These are phyloP conservation scores for Remersonia thermophila DNA, from an alignment of 2,329 filamentous ascomycete species.

Conservation along the genomic window DNA sequence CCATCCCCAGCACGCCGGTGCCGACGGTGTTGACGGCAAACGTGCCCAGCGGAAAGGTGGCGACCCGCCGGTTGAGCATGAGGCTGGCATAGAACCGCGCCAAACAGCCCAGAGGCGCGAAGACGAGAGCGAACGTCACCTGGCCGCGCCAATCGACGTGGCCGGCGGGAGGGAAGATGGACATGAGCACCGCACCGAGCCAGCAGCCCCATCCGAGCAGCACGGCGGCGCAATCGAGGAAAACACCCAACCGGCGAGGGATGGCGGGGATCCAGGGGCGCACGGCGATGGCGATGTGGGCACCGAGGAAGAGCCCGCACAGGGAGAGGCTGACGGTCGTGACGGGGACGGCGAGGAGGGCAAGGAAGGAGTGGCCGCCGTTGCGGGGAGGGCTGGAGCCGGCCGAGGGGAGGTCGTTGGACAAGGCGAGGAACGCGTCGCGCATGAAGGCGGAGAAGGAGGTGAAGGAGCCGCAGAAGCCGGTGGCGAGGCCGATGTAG, in stretches of 20 bases:
- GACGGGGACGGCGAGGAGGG: slow-evolving; percentile 63
- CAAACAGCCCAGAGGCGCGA: slow-evolving; percentile 71
- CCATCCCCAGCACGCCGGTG: slow-evolving; percentile 60
- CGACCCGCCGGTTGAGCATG: slow-evolving; percentile 52
- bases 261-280: slow-evolving; percentile 48
- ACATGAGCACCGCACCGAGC: slow-evolving; percentile 63
- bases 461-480: slow-evolving; percentile 64
- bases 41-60: slow-evolving; percentile 72
- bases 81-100: slow-evolving; percentile 61
- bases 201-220: slow-evolving; percentile 62
- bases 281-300: slow-evolving; percentile 57
- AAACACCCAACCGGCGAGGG: slow-evolving; percentile 41
- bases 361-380: slow-evolving; percentile 72
- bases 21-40: slow-evolving; percentile 73
- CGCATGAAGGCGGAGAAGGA: slow-evolving; percentile 80
- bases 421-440: slow-evolving; percentile 66
- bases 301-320: slow-evolving; percentile 56
- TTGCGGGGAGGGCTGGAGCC: slow-evolving; percentile 34
- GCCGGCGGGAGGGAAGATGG: slow-evolving; percentile 55
- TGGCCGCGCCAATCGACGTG: slow-evolving; percentile 60
- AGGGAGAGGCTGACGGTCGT: slow-evolving; percentile 60
- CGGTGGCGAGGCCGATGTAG: slow-evolving; percentile 59
- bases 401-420: slow-evolving; percentile 55
- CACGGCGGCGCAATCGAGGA: slow-evolving; percentile 52
- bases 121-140: slow-evolving; percentile 64